These are phyloP conservation scores for Inga laurina DNA, from an alignment of 306 rosid species.

Conservation along the genomic window DNA sequence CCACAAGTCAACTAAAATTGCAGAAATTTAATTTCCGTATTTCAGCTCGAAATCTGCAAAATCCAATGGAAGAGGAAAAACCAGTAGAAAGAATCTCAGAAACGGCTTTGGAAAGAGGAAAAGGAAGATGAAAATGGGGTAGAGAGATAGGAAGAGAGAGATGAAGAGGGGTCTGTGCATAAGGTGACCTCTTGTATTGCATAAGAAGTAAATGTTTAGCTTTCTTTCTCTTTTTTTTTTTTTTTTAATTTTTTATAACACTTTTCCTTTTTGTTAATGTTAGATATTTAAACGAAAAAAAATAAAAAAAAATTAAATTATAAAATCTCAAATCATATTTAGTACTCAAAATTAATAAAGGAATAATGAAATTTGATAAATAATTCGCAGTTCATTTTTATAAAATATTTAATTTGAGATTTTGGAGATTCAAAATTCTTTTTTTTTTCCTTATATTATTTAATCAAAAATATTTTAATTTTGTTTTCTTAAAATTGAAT, in stretches of 20 bases:
- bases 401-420: too few relatives aligned
- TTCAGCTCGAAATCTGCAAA: slow-evolving; percentile 53
- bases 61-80: slow-evolving; percentile 71
- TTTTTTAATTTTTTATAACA: background rate
- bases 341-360: too few relatives aligned
- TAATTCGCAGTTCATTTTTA: too few relatives aligned
- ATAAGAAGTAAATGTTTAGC: slow-evolving; percentile 74
- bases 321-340: too few relatives aligned
- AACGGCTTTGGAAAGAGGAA: slow-evolving; percentile 73
- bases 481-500: slow-evolving; percentile 7
- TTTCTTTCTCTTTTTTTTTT: slow-evolving; percentile 30
- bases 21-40: slow-evolving; percentile 53
- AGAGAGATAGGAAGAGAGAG: slow-evolving; percentile 45
- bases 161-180: slow-evolving; percentile 39
- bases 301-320: too few relatives aligned
- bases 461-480: slow-evolving; percentile 40
- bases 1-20: slow-evolving; percentile 56
- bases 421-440: too few relatives aligned
- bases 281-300: background rate
- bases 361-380: too few relatives aligned
- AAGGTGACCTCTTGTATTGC: slow-evolving; percentile 71
- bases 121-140: slow-evolving; percentile 74
- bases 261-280: slow-evolving; percentile 29
- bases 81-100: slow-evolving; percentile 79
- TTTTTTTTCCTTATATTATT: background rate